These are phyloP conservation scores for Penicillium coprophilum DNA, from an alignment of 495 filamentous ascomycete species.

Conservation along the genomic window DNA sequence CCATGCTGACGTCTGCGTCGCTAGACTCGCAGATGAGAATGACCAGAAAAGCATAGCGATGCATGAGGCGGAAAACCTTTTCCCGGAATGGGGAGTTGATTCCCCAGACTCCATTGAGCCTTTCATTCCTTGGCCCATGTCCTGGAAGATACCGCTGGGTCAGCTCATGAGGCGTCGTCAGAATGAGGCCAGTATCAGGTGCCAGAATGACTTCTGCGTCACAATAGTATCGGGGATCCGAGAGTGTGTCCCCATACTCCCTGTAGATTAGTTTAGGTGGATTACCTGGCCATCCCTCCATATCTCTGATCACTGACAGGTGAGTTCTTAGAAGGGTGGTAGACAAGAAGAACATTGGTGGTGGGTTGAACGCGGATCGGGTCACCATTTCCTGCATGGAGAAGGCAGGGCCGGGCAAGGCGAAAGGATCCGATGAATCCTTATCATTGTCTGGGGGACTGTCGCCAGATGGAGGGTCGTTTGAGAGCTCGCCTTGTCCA, in stretches of 20 bases:
- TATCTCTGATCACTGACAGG: constrained; percentile 20
- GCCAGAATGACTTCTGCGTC: constrained; percentile 81
- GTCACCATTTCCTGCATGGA: background rate
- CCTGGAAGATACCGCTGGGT: constrained; percentile 71
- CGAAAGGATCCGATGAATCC: background rate
- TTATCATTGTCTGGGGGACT: background rate
- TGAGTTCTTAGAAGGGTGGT: constrained; percentile 33
- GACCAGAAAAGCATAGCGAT: constrained; percentile 67
- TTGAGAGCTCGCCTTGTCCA: background rate
- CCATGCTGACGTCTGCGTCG: background rate
- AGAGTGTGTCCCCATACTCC: constrained; percentile 19
- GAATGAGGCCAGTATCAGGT: constrained; percentile 64
- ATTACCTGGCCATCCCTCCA: constrained; percentile 21
- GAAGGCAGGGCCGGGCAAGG: background rate
- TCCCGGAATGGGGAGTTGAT: constrained; percentile 49
- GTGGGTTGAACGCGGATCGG: background rate
- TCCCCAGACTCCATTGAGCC: background rate
- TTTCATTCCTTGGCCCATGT: constrained; percentile 29
- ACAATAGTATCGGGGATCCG: background rate
- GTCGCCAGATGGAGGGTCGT: background rate
- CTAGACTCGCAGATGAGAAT: constrained; percentile 53
- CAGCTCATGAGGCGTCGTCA: constrained; percentile 70
- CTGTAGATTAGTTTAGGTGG: constrained; percentile 29
- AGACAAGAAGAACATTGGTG: constrained; percentile 24
- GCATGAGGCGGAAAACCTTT: constrained; percentile 54